Base-by-base conservation (phyloP, 495 filamentous ascomycete species). In the Penicillium manginii region DNA sequence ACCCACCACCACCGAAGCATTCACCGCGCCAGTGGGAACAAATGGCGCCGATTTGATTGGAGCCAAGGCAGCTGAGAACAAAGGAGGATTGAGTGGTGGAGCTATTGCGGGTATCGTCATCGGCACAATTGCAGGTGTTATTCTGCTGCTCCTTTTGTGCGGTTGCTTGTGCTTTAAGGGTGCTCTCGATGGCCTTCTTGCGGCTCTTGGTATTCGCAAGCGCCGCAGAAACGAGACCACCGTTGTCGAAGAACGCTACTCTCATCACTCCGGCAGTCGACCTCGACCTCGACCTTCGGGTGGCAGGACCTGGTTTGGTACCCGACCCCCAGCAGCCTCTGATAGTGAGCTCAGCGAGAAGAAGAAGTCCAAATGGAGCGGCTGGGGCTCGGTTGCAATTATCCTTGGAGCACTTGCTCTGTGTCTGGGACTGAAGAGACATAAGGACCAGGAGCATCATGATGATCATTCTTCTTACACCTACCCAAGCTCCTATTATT, bases 31-130 rank as follows among this genome's bases (percentile, higher is more conserved):
- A 2, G 78, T 86, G 0, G 73, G 76, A 23, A 86, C 86, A 29
- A 78, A 80, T 22, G 77, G 73, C 18, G 73, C 76, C 3, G 68
- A 78, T 0, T 71, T 81, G 32, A 77, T 71, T 73, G 83, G 72
- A 55, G 76, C 66, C 1, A 68, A 75, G n/a, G 71, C 74, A 18
- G 54, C 70, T 18, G 66, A 65, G 39, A 54, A 26, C 11, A 69
- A 79, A 56, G 77, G 81, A 50, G 83, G 84, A 53, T 78, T 97
- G 47, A 91, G 88, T 66, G 85, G 83, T 50, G 92, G 92, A 57
- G 92, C 92, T 22, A 96, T 97, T 64, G 92, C 92, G n/a, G 92
- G 92, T 43, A 97, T 97, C 62, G 92, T 97, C 59, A 89, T 97
- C 49, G 92, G 92, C 61, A 85, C 87, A 5, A 83, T 97, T 61